phyloP scores from a whole-genome alignment of 2,329 filamentous ascomycete genomes.

The Gaeumannomyces sp. region DNA sequence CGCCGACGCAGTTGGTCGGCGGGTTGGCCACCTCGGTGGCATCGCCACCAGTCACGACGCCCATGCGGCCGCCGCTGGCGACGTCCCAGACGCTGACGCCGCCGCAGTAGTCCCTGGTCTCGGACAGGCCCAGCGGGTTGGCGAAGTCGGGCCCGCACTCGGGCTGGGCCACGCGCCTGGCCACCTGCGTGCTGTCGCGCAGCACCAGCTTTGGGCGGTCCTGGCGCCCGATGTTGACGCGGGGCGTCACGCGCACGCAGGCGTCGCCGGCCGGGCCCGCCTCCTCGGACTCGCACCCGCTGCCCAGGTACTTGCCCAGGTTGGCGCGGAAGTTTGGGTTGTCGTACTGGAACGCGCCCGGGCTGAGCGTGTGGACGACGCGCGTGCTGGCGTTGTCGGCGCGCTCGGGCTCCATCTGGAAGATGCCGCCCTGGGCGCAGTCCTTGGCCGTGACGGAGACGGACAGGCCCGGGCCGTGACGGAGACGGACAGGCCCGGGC shows the following conservation, averaged over 20 bases:
- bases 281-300: not conserved
- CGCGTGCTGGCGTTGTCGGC: constrained; percentile 4
- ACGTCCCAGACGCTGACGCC: constrained; percentile 3
- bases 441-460: constrained; percentile 1
- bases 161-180: constrained; percentile 1
- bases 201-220: constrained; percentile 5
- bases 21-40: not conserved
- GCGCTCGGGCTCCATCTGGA: constrained; percentile 5
- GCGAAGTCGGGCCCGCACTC: constrained; percentile 4
- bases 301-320: constrained; percentile 7
- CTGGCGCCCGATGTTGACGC: constrained; percentile 1
- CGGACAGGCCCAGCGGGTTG: constrained; percentile 5
- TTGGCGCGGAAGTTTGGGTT: constrained; percentile 5
- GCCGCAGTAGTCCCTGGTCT: constrained; percentile 6
- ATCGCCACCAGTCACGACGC: not conserved
- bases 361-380: not conserved
- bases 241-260: constrained; percentile 3
- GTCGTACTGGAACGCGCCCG: constrained; percentile 3
- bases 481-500: not conserved
- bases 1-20: not conserved
- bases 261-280: not conserved
- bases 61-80: constrained; percentile 6
- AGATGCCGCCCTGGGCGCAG: constrained; percentile 7
- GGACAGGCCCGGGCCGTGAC: constrained; percentile 4
- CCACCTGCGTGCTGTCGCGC: constrained; percentile 6